Evolutionary conservation across 106 monocot species (phyloP).

Genomic region (Dendrobium catenatum): DNA sequence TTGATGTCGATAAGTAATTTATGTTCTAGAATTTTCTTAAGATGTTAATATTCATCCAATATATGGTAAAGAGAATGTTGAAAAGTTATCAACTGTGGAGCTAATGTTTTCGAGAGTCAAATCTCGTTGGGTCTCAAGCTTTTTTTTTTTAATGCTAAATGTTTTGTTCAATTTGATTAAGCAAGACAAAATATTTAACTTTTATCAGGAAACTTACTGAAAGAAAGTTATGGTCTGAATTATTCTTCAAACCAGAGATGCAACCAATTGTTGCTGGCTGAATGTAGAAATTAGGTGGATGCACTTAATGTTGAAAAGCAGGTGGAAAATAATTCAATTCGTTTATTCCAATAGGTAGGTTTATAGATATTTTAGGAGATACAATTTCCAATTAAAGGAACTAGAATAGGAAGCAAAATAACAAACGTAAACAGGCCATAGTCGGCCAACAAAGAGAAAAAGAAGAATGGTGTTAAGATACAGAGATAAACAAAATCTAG

Average conservation of each 20-base stretch:
- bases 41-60: background rate
- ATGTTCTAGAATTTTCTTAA: background rate
- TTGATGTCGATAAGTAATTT: background rate
- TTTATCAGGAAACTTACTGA: background rate
- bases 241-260: background rate
- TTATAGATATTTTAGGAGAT: no score
- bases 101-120: background rate
- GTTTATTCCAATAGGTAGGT: background rate
- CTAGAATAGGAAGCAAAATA: no score
- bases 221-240: background rate
- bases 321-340: background rate
- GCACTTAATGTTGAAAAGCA: background rate
- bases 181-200: background rate
- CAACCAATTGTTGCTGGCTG: background rate
- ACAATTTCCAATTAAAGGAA: no score
- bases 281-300: background rate
- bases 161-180: background rate
- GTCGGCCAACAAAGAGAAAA: no score
- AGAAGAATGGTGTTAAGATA: no score
- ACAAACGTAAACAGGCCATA: no score
- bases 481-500: no score
- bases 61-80: background rate
- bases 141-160: background rate
- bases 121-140: background rate
- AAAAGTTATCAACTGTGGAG: background rate